phyloP scores from a whole-genome alignment of 1,139 yeast genomes.

The Candida sojae region DNA sequence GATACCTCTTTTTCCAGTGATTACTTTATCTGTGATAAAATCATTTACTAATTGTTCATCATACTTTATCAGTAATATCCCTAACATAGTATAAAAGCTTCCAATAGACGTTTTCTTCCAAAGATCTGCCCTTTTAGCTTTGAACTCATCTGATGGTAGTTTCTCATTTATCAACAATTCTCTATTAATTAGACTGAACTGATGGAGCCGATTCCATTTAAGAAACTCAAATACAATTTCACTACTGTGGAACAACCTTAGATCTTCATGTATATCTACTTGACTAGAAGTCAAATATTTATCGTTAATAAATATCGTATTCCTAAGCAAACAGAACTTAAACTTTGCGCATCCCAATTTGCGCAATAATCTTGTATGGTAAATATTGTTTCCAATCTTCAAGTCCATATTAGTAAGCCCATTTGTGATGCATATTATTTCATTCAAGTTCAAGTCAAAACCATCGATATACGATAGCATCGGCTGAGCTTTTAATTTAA shows the following conservation, averaged over 20 bases:
- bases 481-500: neutral
- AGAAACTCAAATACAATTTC: constrained; percentile 32
- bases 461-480: neutral
- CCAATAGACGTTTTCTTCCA: constrained; percentile 32
- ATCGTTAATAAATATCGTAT: constrained; percentile 25
- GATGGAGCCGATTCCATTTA: constrained; percentile 29
- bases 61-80: constrained; percentile 33
- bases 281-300: constrained; percentile 29
- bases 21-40: constrained; percentile 24
- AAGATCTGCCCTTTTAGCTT: constrained; percentile 16
- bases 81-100: constrained; percentile 43
- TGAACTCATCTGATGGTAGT: constrained; percentile 11
- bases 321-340: constrained; percentile 11
- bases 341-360: constrained; percentile 12
- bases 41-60: constrained; percentile 18
- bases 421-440: constrained; percentile 9
- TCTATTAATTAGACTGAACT: constrained; percentile 8
- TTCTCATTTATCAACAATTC: constrained; percentile 7
- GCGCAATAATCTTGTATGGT: constrained; percentile 17
- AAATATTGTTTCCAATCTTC: neutral
- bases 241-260: constrained; percentile 20
- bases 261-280: constrained; percentile 25
- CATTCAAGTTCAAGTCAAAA: constrained; percentile 2
- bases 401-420: constrained; percentile 12
- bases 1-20: constrained; percentile 29